A percentile compares a stretch with the other conserved stretches of the same genome.
Evolutionary conservation across 2,329 filamentous ascomycete genomes (phyloP).

Genomic region (Tolypocladium album): DNA sequence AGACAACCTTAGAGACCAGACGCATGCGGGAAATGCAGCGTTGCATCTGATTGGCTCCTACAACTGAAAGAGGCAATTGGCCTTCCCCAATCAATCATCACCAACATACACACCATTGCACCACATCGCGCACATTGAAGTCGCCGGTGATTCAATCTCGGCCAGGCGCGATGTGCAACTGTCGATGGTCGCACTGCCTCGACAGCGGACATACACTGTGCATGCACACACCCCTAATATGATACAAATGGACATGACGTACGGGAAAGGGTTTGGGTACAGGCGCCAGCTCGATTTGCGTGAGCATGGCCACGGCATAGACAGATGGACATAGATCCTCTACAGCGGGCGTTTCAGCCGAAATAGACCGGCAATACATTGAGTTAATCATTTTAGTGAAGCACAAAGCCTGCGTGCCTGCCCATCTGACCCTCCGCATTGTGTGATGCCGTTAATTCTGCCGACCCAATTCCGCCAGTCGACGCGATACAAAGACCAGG

Average conservation of each 20-base stretch:
- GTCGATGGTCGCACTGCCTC: not conserved
- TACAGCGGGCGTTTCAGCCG: not conserved
- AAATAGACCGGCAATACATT: not conserved
- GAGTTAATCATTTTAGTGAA: not conserved
- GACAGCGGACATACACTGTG: not conserved
- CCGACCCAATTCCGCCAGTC: not conserved
- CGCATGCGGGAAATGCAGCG: not conserved
- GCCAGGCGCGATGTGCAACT: not conserved
- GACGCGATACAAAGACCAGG: not conserved
- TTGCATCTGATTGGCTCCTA: not conserved
- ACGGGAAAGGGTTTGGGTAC: not conserved
- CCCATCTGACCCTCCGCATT: not conserved
- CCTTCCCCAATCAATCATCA: not conserved
- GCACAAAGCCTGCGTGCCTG: not conserved
- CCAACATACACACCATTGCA: not conserved
- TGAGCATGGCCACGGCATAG: not conserved
- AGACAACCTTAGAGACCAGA: not conserved
- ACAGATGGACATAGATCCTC: not conserved
- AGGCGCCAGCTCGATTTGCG: not conserved
- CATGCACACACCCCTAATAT: not conserved
- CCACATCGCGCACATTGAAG: not conserved
- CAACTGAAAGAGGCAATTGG: not conserved
- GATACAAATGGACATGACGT: not conserved
- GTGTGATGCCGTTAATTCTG: not conserved
- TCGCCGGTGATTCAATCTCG: not conserved